These are phyloP conservation scores for Eustoma russellianum DNA, from an alignment of 257 asterid species.

Conservation along the genomic window DNA sequence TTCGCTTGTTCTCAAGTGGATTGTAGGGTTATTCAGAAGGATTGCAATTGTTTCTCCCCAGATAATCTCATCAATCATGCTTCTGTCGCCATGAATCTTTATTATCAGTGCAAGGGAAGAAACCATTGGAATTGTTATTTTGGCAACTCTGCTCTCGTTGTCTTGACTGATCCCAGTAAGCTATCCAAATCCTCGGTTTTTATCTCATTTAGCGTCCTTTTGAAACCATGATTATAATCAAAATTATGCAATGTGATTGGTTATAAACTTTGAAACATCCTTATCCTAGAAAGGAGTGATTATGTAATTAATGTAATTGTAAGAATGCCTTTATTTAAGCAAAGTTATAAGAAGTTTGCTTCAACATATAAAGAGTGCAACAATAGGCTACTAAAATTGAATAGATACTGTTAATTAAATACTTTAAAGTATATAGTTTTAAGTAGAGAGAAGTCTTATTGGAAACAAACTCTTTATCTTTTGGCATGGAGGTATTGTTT, in stretches of 20 bases:
- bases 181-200: not conserved
- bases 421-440: too few relatives aligned
- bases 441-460: too few relatives aligned
- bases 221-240: not conserved
- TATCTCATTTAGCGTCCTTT: not conserved
- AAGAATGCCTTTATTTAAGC: too few relatives aligned
- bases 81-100: constrained; percentile 57
- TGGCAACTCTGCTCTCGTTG: constrained; percentile 33
- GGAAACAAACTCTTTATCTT: too few relatives aligned
- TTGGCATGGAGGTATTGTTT: too few relatives aligned
- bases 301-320: too few relatives aligned
- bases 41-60: constrained; percentile 36
- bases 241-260: not conserved
- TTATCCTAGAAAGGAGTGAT: too few relatives aligned
- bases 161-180: constrained; percentile 49
- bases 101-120: constrained; percentile 35
- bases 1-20: constrained; percentile 37
- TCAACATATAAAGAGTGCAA: too few relatives aligned
- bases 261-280: not conserved
- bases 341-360: too few relatives aligned
- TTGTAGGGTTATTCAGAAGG: constrained; percentile 24
- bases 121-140: constrained; percentile 39
- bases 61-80: constrained; percentile 41
- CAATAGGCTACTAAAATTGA: too few relatives aligned
- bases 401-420: too few relatives aligned